These are phyloP conservation scores for Diaporthe australafricana DNA, from an alignment of 2,329 filamentous ascomycete species.

Conservation along the genomic window DNA sequence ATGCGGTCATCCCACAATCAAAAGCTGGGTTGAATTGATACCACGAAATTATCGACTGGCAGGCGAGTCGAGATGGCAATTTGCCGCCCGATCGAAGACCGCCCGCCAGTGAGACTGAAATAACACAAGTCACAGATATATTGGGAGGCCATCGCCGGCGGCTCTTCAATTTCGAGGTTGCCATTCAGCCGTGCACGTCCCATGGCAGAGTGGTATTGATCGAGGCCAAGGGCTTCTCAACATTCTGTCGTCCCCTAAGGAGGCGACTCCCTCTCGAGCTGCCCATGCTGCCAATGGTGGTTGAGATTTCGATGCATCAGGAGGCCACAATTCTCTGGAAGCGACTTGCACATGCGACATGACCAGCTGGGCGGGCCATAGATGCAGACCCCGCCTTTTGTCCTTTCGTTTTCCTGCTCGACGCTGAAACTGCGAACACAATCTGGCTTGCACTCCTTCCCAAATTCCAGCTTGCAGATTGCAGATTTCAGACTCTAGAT, in stretches of 20 bases:
- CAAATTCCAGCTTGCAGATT: constrained; percentile 11
- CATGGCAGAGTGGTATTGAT: too few relatives aligned
- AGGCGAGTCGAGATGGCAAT: constrained; percentile 19
- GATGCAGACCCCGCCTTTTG: background rate
- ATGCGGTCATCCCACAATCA: background rate
- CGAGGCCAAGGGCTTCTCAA: too few relatives aligned
- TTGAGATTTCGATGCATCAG: constrained; percentile 12
- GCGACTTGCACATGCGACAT: constrained; percentile 6
- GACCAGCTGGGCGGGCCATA: background rate
- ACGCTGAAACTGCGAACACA: constrained; percentile 19
- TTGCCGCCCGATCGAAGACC: background rate
- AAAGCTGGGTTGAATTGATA: constrained; percentile 2
- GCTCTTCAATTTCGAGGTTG: background rate
- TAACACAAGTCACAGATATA: constrained; percentile 13
- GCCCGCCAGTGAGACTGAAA: background rate
- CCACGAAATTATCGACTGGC: background rate
- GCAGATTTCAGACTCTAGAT: background rate
- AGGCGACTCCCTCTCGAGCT: background rate
- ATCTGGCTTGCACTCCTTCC: background rate
- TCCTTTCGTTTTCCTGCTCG: constrained; percentile 15
- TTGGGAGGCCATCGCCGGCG: background rate
- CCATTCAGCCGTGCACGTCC: background rate
- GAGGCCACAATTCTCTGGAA: constrained; percentile 15
- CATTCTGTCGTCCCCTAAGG: too few relatives aligned
- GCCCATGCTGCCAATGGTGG: background rate